These are phyloP conservation scores for Graphium sp. DNA, from an alignment of 2,329 filamentous ascomycete species.

Conservation along the genomic window DNA sequence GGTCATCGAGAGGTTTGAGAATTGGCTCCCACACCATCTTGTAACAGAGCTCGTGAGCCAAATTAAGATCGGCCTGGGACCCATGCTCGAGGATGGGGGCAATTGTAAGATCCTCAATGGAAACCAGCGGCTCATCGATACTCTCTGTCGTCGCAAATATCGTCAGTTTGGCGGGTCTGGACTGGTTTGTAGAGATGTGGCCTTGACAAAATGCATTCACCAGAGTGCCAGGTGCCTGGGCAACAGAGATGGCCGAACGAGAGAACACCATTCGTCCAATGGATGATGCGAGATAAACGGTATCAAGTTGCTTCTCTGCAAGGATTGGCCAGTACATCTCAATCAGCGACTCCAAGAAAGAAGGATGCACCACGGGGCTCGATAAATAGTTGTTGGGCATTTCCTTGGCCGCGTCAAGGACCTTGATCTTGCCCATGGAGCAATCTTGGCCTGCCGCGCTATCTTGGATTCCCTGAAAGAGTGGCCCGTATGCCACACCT, in stretches of 20 bases:
- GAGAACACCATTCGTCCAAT: slow-evolving; percentile 12
- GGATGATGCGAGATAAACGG: slow-evolving; percentile 16
- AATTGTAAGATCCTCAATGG: slow-evolving; percentile 11
- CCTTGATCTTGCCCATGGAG: slow-evolving; percentile 5
- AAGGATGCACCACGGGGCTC: slow-evolving; percentile 8
- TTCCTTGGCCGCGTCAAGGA: slow-evolving; percentile 6
- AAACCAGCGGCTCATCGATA: slow-evolving; percentile 7
- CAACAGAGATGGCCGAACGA: slow-evolving; percentile 13
- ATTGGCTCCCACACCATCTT: slow-evolving; percentile 10
- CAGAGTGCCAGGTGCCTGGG: slow-evolving; percentile 15
- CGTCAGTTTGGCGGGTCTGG: slow-evolving; percentile 7
- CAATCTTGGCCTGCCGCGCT: slow-evolving; percentile 1
- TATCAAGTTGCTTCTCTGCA: slow-evolving; percentile 12
- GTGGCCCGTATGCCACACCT: slow-evolving; percentile 20
- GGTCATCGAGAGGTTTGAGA: slow-evolving; percentile 1
- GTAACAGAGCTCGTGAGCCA: slow-evolving; percentile 9
- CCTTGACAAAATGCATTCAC: slow-evolving; percentile 8
- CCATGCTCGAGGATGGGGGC: slow-evolving; percentile 8
- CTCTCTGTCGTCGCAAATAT: slow-evolving; percentile 7
- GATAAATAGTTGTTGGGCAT: slow-evolving; percentile 9
- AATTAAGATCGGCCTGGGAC: slow-evolving; percentile 6
- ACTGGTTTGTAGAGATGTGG: slow-evolving; percentile 5
- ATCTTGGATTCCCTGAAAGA: slow-evolving; percentile 16
- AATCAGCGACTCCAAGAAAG: slow-evolving; percentile 8
- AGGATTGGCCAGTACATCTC: slow-evolving; percentile 15